Evolutionary conservation across 805 yeast species (phyloP).

Genomic region (Myxozyma sirexii): DNA sequence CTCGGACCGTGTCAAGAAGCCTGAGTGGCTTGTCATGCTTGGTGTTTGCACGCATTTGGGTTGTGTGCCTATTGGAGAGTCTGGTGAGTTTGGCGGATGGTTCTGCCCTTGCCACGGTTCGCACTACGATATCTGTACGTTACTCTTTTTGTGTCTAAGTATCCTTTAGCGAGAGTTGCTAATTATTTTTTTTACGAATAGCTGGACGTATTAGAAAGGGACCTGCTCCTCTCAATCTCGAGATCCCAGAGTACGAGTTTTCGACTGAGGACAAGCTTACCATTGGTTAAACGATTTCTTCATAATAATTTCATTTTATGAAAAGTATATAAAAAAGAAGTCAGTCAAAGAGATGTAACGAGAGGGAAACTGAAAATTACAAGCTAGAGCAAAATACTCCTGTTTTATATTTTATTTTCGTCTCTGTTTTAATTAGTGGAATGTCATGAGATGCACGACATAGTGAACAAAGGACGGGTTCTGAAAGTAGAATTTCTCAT

Average conservation of each 20-base stretch:
- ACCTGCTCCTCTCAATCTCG: slow-evolving; percentile 99
- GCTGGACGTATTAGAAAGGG: slow-evolving; percentile 99
- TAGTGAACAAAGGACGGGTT: no score
- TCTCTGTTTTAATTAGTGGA: no score
- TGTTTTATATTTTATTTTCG: no score
- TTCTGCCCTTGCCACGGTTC: slow-evolving; percentile 99
- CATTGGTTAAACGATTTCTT: slow-evolving; percentile 65
- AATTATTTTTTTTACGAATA: not conserved
- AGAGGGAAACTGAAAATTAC: no score
- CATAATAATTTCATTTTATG: not conserved
- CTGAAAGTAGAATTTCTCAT: slow-evolving; percentile 4
- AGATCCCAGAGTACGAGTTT: slow-evolving; percentile 89
- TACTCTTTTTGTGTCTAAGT: no score
- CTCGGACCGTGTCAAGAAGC: slow-evolving; percentile 89
- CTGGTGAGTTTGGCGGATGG: slow-evolving; percentile 99
- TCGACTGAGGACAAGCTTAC: slow-evolving; percentile 77
- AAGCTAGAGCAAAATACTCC: no score
- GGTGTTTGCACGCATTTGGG: slow-evolving; percentile 99
- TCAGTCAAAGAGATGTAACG: no score
- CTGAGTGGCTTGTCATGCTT: slow-evolving; percentile 98
- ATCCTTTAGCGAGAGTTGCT: no score
- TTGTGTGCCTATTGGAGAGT: slow-evolving; percentile 99
- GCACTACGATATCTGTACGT: slow-evolving; percentile 85
- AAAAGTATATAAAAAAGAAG: not conserved
- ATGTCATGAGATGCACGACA: no score